Evolutionary conservation across 352 stramenopile genomes (phyloP).

Genomic region (Phytopythium vexans): DNA sequence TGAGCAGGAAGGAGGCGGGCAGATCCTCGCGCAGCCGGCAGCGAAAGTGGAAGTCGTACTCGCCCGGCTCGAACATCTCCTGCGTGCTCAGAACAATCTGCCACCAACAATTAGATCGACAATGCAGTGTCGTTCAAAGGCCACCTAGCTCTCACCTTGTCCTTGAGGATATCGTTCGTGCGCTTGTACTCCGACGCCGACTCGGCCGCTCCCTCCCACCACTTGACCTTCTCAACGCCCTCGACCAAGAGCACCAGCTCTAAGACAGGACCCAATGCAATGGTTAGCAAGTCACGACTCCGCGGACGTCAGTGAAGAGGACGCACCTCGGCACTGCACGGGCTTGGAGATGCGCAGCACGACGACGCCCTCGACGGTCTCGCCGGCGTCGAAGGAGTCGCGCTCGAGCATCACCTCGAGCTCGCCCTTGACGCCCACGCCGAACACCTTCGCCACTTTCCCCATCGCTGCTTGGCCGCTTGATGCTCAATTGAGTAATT

Average conservation of each 20-base stretch:
- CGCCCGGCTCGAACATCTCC: constrained; percentile 1
- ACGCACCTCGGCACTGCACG: constrained; percentile 16
- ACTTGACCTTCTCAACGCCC: not conserved
- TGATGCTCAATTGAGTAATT: too few species aligned
- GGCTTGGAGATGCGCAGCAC: constrained; percentile 11
- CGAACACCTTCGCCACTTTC: constrained; percentile 18
- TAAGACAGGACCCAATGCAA: not conserved
- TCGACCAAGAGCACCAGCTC: constrained; percentile 1
- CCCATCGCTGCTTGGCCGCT: constrained; percentile 13
- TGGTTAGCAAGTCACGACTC: too few species aligned
- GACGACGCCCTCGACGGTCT: constrained; percentile 21
- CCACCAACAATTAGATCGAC: too few species aligned
- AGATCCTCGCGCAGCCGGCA: constrained; percentile 46
- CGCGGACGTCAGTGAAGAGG: not conserved
- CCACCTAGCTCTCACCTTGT: not conserved
- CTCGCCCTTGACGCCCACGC: constrained; percentile 16
- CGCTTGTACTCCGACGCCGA: not conserved
- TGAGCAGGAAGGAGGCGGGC: constrained; percentile 42
- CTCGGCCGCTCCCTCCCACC: not conserved
- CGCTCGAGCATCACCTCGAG: constrained; percentile 13
- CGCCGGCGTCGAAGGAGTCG: constrained; percentile 19
- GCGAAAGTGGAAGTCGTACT: constrained; percentile 72
- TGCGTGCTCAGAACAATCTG: not conserved
- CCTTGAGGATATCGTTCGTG: not conserved
- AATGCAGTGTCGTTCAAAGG: too few species aligned